Conservation (phyloP, 2,329 filamentous ascomycete species). For the Aspergillus tanneri region DNA sequence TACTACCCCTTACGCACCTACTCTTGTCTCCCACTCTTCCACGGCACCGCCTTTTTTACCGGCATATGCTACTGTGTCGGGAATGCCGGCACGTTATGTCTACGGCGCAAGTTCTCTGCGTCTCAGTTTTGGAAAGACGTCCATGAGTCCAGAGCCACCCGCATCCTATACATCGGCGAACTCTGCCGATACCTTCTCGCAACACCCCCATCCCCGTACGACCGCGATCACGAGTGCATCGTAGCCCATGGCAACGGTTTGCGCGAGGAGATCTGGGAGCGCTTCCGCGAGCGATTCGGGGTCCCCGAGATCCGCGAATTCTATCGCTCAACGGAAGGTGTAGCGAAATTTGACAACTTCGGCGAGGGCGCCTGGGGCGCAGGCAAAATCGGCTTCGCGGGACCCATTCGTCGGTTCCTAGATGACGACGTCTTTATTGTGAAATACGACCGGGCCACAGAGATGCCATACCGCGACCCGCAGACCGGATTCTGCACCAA, state of each 20-base stretch:
- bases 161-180: slow-evolving; percentile 51
- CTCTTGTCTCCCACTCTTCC: slow-evolving; percentile 50
- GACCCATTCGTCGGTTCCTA: slow-evolving; percentile 40
- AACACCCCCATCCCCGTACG: slow-evolving; percentile 46
- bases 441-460: slow-evolving; percentile 43
- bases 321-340: slow-evolving; percentile 50
- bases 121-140: slow-evolving; percentile 49
- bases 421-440: slow-evolving; percentile 47
- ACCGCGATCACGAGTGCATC: slow-evolving; percentile 46
- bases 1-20: slow-evolving; percentile 50
- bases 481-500: slow-evolving; percentile 46
- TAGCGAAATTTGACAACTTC: slow-evolving; percentile 48
- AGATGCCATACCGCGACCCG: slow-evolving; percentile 45
- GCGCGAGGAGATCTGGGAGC: slow-evolving; percentile 50
- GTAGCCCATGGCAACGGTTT: slow-evolving; percentile 51
- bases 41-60: slow-evolving; percentile 50
- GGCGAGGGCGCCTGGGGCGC: slow-evolving; percentile 43
- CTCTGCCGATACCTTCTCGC: slow-evolving; percentile 51
- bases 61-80: slow-evolving; percentile 45
- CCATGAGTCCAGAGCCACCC: slow-evolving; percentile 43
- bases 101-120: slow-evolving; percentile 48
- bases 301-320: slow-evolving; percentile 51
- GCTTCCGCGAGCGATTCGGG: slow-evolving; percentile 45
- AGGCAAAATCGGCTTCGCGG: slow-evolving; percentile 47
- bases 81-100: slow-evolving; percentile 43